These are phyloP conservation scores for Linum tenue DNA, from an alignment of 345 rosid genomes.

Conservation along the genomic window DNA sequence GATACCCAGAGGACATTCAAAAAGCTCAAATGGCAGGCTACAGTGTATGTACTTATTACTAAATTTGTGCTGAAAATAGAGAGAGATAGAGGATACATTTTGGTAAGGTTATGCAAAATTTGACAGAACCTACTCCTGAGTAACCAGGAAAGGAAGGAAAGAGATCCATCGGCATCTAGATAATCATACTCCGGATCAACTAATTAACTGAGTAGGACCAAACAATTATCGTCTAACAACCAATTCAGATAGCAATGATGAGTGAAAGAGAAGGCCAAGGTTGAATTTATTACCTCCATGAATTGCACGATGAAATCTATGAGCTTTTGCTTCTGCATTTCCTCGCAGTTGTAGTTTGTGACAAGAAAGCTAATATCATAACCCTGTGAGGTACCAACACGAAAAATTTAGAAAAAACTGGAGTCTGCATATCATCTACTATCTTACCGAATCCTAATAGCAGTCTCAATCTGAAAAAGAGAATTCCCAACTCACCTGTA, in stretches of 20 bases:
- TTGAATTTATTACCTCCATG: constrained; percentile 75
- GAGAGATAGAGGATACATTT: neutral
- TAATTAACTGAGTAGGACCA: neutral
- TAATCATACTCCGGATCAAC: neutral
- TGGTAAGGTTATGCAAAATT: neutral
- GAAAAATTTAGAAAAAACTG: neutral
- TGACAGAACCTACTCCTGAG: neutral
- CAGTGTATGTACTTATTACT: too few species aligned
- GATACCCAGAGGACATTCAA: too few species aligned
- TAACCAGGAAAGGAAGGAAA: neutral
- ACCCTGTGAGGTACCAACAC: constrained; percentile 42
- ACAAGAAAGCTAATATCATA: constrained; percentile 95
- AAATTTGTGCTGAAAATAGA: neutral
- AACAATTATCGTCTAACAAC: neutral
- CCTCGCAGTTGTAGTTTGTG: constrained; percentile 94
- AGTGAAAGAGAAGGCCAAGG: neutral
- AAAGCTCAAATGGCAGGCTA: too few species aligned
- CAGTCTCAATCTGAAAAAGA: neutral
- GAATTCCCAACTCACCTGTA: constrained; percentile 37
- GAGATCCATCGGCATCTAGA: neutral
- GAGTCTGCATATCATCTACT: neutral
- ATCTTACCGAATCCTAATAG: neutral
- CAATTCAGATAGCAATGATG: constrained; percentile 5
- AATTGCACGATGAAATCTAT: constrained; percentile 94
- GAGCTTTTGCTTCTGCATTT: constrained; percentile 95